phyloP scores from a whole-genome alignment of 2,329 filamentous ascomycete genomes.

The Monosporascus ibericus region DNA sequence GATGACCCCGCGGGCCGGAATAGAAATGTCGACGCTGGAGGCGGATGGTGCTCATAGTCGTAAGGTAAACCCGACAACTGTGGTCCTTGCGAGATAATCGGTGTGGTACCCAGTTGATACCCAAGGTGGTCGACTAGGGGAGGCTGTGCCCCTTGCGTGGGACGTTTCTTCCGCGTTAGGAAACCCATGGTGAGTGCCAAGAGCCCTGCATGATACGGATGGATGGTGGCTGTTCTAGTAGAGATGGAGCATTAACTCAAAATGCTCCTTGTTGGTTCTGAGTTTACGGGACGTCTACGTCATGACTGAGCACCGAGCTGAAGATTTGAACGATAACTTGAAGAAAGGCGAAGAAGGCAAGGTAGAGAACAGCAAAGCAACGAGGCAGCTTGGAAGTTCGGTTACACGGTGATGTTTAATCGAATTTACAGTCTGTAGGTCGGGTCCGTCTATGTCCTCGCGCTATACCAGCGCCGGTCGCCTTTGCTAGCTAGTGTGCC shows the following conservation, averaged over 20 bases:
- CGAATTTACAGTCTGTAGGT: slow-evolving; percentile 2
- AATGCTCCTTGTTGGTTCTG: no score
- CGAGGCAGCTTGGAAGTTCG: not conserved
- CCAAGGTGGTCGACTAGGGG: slow-evolving; percentile 12
- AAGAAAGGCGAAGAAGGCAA: not conserved
- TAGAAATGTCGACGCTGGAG: not conserved
- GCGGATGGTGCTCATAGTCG: not conserved
- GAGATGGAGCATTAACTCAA: not conserved
- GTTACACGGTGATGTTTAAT: not conserved
- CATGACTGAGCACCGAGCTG: not conserved
- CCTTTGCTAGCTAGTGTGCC: slow-evolving; percentile 17
- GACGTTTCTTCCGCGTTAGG: slow-evolving; percentile 20
- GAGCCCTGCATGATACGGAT: not conserved
- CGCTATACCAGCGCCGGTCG: slow-evolving; percentile 3
- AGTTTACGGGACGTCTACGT: not conserved
- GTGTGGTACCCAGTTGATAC: slow-evolving; percentile 5
- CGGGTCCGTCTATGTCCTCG: not conserved
- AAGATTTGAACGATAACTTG: not conserved
- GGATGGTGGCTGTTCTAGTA: not conserved
- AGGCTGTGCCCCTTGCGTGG: slow-evolving; percentile 13
- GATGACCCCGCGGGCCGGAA: slow-evolving; percentile 6
- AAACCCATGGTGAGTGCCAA: slow-evolving; percentile 20
- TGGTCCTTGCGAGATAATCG: slow-evolving; percentile 1
- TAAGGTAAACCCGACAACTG: not conserved
- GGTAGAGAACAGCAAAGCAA: not conserved